Conservation (phyloP, 768 basidiomycete genomes). For the Tulasnella sp. region DNA sequence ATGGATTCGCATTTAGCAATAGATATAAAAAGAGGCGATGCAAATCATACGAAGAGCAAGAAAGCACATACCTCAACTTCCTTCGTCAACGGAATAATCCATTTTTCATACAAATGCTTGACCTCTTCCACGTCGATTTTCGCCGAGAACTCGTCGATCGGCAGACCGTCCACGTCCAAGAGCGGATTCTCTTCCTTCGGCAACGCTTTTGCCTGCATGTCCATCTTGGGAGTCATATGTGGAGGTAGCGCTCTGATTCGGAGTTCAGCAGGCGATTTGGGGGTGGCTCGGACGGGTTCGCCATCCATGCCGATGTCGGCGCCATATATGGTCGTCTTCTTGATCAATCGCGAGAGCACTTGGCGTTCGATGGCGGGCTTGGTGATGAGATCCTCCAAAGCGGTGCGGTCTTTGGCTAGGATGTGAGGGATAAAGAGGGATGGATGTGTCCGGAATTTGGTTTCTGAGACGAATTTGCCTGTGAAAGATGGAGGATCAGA, state of each 20-base stretch:
- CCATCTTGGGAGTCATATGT: not conserved
- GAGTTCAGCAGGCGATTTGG: not conserved
- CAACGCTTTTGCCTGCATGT: constrained; percentile 2
- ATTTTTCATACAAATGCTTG: constrained; percentile 85
- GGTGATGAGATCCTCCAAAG: constrained; percentile 81
- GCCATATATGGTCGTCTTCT: constrained; percentile 68
- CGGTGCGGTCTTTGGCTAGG: constrained; percentile 57
- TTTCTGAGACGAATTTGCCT: constrained; percentile 99
- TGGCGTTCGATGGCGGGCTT: constrained; percentile 91
- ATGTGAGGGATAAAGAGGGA: constrained; percentile 90
- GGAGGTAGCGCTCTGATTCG: not conserved
- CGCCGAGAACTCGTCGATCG: constrained; percentile 21
- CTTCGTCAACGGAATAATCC: constrained; percentile 94
- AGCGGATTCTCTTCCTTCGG: constrained; percentile 19
- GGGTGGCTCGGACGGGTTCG: constrained; percentile 29
- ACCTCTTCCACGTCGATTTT: constrained; percentile 93
- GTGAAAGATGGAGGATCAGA: constrained; percentile 2
- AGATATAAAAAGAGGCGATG: not conserved
- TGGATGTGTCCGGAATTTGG: constrained; percentile 84
- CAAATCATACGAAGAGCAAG: too few species aligned
- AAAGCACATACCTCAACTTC: constrained; percentile 85
- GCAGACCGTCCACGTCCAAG: constrained; percentile 21
- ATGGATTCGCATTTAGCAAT: not conserved
- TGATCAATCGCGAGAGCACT: constrained; percentile 68
- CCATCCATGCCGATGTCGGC: constrained; percentile 72